Evolutionary conservation across 2,329 filamentous ascomycete species (phyloP).

Genomic region (Cladosporium phlei): DNA sequence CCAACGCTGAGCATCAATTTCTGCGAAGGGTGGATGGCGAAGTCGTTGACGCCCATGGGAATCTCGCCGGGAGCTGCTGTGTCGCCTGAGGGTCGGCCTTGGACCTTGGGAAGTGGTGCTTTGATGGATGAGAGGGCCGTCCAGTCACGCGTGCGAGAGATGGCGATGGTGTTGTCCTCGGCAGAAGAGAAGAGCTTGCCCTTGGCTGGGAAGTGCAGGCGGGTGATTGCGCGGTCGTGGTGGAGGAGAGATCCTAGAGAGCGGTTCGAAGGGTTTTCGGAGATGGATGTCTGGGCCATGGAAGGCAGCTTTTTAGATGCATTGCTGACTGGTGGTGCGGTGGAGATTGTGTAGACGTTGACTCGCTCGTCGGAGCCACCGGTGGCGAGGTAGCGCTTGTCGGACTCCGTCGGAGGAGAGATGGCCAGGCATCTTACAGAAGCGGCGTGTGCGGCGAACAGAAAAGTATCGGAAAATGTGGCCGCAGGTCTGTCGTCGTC

Average conservation of each 20-base stretch:
- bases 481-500: slow-evolving; percentile 33
- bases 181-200: slow-evolving; percentile 82
- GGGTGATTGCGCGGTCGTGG: slow-evolving; percentile 76
- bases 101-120: slow-evolving; percentile 74
- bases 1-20: slow-evolving; percentile 94
- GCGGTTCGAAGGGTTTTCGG: slow-evolving; percentile 80
- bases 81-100: slow-evolving; percentile 80
- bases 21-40: slow-evolving; percentile 92
- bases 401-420: slow-evolving; percentile 56
- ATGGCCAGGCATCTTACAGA: slow-evolving; percentile 85
- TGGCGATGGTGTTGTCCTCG: slow-evolving; percentile 86
- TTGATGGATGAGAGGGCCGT: slow-evolving; percentile 82
- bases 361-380: slow-evolving; percentile 91
- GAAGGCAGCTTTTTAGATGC: slow-evolving; percentile 50
- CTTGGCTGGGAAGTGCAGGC: slow-evolving; percentile 74
- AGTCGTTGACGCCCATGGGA: slow-evolving; percentile 87
- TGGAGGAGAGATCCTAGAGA: slow-evolving; percentile 84
- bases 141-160: slow-evolving; percentile 86
- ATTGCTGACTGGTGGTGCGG: slow-evolving; percentile 51
- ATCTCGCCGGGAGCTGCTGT: slow-evolving; percentile 76
- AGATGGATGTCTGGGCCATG: slow-evolving; percentile 66
- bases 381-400: slow-evolving; percentile 83
- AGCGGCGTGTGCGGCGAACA: slow-evolving; percentile 90
- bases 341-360: slow-evolving; percentile 86
- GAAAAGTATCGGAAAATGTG: slow-evolving; percentile 83